Percentiles rank a stretch among this genome's conserved stretches.
phyloP scores from a whole-genome alignment of 805 yeast genomes.

The Candida ponderosae region DNA sequence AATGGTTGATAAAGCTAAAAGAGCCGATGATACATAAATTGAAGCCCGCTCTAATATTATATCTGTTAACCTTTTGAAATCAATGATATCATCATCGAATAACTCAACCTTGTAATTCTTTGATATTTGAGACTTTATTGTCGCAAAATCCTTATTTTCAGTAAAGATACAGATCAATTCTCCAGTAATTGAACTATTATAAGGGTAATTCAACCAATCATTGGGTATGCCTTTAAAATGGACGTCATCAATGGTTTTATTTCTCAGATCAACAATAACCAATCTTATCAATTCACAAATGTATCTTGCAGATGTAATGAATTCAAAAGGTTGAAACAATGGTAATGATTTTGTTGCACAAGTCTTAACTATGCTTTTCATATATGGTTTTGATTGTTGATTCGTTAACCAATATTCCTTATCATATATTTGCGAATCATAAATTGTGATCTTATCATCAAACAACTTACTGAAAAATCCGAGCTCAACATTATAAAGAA shows the following conservation, averaged over 20 bases:
- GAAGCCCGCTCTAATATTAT: conserved; percentile 32
- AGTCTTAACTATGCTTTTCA: neutral
- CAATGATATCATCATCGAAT: conserved; percentile 11
- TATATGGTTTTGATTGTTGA: neutral
- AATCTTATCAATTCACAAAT: conserved; percentile 45
- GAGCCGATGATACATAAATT: conserved; percentile 2
- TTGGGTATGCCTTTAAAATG: too few relatives aligned
- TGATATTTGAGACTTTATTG: too few relatives aligned
- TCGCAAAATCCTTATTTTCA: too few relatives aligned
- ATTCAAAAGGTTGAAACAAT: conserved; percentile 48
- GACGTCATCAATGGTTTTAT: too few relatives aligned
- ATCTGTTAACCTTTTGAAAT: conserved; percentile 25
- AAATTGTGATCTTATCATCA: conserved; percentile 25
- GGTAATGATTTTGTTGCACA: conserved; percentile 2
- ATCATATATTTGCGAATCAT: conserved; percentile 31
- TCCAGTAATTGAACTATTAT: too few relatives aligned
- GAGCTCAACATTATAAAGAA: conserved; percentile 42
- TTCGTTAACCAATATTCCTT: conserved; percentile 17
- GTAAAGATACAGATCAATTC: too few relatives aligned
- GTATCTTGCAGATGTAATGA: conserved; percentile 48
- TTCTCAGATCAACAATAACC: too few relatives aligned
- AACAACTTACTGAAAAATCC: conserved; percentile 44
- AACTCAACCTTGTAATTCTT: neutral
- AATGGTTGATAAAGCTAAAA: conserved; percentile 7
- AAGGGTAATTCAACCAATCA: too few relatives aligned